Evolutionary conservation across 2,329 filamentous ascomycete genomes (phyloP).

Genomic region (Aulographum hederae): DNA sequence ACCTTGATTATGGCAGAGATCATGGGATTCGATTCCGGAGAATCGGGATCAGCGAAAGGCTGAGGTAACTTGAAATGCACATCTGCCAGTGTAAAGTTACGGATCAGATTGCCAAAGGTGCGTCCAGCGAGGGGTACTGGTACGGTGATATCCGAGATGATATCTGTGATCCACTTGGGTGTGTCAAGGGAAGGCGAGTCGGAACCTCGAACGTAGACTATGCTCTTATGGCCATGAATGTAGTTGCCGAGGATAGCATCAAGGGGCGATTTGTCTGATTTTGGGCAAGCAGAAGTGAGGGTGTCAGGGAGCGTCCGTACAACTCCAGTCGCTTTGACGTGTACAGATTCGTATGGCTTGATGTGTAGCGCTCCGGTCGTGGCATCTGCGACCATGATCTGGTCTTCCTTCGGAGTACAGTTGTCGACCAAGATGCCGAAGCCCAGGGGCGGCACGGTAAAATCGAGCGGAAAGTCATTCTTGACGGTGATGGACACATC

Average conservation of each 20-base stretch:
- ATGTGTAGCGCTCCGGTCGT: constrained; percentile 49
- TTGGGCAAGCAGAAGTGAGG: constrained; percentile 56
- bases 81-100: constrained; percentile 70
- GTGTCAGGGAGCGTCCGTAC: constrained; percentile 56
- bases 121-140: constrained; percentile 71
- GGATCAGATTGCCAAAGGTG: constrained; percentile 65
- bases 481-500: constrained; percentile 55
- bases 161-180: constrained; percentile 64
- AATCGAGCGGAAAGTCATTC: constrained; percentile 62
- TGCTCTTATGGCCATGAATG: constrained; percentile 60
- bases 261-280: constrained; percentile 61
- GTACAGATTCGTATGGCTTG: constrained; percentile 47
- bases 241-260: constrained; percentile 69
- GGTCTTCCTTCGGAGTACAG: constrained; percentile 51
- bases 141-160: constrained; percentile 66
- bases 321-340: constrained; percentile 51
- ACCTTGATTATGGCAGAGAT: constrained; percentile 74
- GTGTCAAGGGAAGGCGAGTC: constrained; percentile 46
- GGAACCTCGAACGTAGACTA: constrained; percentile 68
- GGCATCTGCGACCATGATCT: constrained; percentile 64
- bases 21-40: constrained; percentile 54
- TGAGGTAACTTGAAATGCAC: constrained; percentile 76
- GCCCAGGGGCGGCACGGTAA: constrained; percentile 60
- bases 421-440: constrained; percentile 78
- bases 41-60: constrained; percentile 56